phyloP scores from a whole-genome alignment of 2,329 filamentous ascomycete species.

The Stachybotrys chartarum region DNA sequence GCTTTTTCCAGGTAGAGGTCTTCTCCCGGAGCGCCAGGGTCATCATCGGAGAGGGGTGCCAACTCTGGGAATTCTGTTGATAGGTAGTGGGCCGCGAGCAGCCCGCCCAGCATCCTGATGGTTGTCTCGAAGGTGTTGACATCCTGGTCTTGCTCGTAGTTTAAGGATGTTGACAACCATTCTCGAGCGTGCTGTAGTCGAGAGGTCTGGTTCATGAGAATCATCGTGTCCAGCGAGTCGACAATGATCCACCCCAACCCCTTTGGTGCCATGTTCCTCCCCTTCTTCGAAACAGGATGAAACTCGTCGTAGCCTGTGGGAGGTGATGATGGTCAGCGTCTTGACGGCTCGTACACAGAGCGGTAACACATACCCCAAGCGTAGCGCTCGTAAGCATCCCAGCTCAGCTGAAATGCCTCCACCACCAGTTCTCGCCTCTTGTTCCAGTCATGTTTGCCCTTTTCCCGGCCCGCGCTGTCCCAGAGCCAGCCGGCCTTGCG shows the following conservation, averaged over 20 bases:
- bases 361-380: constrained; percentile 69
- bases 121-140: constrained; percentile 98
- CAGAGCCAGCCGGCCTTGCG: constrained; percentile 47
- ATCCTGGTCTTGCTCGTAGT: constrained; percentile 88
- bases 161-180: constrained; percentile 76
- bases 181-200: constrained; percentile 77
- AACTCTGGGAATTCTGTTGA: constrained; percentile 75
- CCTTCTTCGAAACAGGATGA: constrained; percentile 71
- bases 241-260: constrained; percentile 98
- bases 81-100: constrained; percentile 92
- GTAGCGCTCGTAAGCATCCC: constrained; percentile 86
- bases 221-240: constrained; percentile 91
- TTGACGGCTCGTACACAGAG: neutral
- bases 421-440: constrained; percentile 73
- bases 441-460: constrained; percentile 60
- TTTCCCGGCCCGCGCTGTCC: constrained; percentile 43
- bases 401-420: constrained; percentile 85
- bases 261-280: constrained; percentile 76
- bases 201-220: constrained; percentile 93
- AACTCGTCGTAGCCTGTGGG: constrained; percentile 72
- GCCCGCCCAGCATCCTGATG: constrained; percentile 90
- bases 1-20: constrained; percentile 96
- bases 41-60: constrained; percentile 65
- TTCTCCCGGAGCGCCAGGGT: constrained; percentile 67
- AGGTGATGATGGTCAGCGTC: neutral